Percentiles rank a stretch among this genome's conserved stretches.
Evolutionary conservation across 257 asterid species (phyloP).

Genomic region (Sherardia arvensis): DNA sequence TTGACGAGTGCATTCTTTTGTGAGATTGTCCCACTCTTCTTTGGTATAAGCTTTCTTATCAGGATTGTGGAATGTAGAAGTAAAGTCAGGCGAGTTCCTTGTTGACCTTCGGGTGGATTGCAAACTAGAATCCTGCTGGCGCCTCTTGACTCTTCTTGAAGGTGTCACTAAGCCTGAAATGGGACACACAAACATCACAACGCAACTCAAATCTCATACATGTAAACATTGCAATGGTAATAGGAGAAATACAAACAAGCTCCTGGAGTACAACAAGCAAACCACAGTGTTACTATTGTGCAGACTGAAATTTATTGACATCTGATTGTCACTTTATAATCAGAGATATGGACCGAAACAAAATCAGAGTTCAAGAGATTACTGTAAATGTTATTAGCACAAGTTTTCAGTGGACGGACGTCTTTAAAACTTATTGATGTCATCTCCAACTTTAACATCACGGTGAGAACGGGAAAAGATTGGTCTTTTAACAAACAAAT

Average conservation of each 20-base stretch:
- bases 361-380: background rate
- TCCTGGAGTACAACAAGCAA: background rate
- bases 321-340: background rate
- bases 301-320: background rate
- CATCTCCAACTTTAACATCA: background rate
- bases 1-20: constrained; percentile 57
- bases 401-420: background rate
- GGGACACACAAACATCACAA: background rate
- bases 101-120: constrained; percentile 22
- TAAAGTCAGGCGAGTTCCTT: constrained; percentile 21
- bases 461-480: background rate
- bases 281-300: background rate
- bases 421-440: background rate
- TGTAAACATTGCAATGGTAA: background rate
- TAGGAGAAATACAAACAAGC: background rate
- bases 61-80: constrained; percentile 65
- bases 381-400: background rate
- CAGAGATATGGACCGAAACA: background rate
- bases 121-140: constrained; percentile 13
- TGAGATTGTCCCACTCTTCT: constrained; percentile 71
- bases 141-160: constrained; percentile 3
- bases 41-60: constrained; percentile 44
- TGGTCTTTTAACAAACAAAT: background rate
- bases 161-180: constrained; percentile 4
- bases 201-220: background rate